Evolutionary conservation across 352 stramenopile species (phyloP), one percentile per base, ranked within the genome.

Genomic region (Peronospora farinosa): DNA sequence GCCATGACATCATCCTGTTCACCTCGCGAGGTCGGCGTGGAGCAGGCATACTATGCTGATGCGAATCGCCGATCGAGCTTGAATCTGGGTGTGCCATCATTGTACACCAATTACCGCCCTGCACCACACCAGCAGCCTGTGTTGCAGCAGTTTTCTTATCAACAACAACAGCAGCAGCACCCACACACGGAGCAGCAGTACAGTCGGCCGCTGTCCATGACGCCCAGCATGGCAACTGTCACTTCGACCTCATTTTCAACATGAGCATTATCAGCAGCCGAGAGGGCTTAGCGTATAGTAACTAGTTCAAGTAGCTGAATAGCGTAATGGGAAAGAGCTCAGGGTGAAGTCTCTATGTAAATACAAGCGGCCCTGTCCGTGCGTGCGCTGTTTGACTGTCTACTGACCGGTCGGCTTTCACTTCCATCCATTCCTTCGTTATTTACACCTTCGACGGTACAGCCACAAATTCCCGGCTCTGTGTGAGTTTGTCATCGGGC

Each of bases 401-500:
- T 47, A 62, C 23, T 37, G 21, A 12, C 11, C 5, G 8, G 16
- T 21, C n/a, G 23, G 12, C 33, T 5, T 48, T 19, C 40, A 27
- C 44, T 40, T 35, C 15, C 33, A 35, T 41, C 19, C 25, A 27
- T 27, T 21, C 3, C 23, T 43, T 45, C 27, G 4, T 15, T 49
- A 42, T 31, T 17, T 57, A 63, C 13, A 12, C 32, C 43, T 68
- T 70, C 32, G 50, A 63, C 8, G 65, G 65, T 38, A 68, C 61
- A 11, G 79, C 78, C 10, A 89, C 79, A 40, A 79, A 90, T 48
- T 90, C 82, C 28, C 79, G 77, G 42, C 82, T 90, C 50, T 92
- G 78, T 21, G 79, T 90, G 43, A 83, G 71, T 58, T 86, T 90
- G 61, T 92, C 82, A 47, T 92, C 77, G 3, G 70, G 69, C 37